Evolutionary conservation across 2,329 filamentous ascomycete genomes (phyloP), one percentile per base, ranked within the genome.

Genomic region (Basipetospora sp.): DNA sequence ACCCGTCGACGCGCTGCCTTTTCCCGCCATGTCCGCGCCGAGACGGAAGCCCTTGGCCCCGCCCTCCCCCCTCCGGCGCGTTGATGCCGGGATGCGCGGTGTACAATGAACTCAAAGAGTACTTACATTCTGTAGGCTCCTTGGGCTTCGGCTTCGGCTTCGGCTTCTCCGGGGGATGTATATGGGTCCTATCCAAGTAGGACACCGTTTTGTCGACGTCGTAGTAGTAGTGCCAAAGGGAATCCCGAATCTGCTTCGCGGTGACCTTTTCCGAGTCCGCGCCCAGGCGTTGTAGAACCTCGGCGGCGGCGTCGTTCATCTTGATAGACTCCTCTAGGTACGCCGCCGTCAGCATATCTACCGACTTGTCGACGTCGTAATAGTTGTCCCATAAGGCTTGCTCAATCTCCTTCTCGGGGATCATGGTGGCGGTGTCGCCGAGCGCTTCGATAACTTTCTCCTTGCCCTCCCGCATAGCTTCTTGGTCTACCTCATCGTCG

Each of bases 221-320:
- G 54, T 87, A 96, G 56, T 88, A 96, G 57, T 94, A 94, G 58
- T 98, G 76, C 85, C 86, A 96, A 13, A 98, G 59, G 0, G 87
- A 73, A 43, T 96, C 88, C 54, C 93, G 76, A 44, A 94, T 88
- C 52, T 94, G 80, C 27, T 51, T 56, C 32, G 56, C 60, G 26
- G 66, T 70, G 48, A 78, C 66, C 43, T 71, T 74, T 45, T 60
- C 60, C 22, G 67, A 63, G 42, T 72, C 65, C 8, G 61, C 56
- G 5, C 75, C 79, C n/a, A 94, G 63, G 8, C 69, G 67, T 43
- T 65, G 64, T 41, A 73, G 69, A 26, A 92, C 80, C 45, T 77
- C 67, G 28, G 67, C 63, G 1, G 78, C 84, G 36, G 77, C 79
- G 28, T 71, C 57, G 28, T 69, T 67, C 69, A 92, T 71, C 10